A percentile compares a stretch with the other conserved stretches of the same genome.
Conservation (phyloP, 1,139 yeast species). For the Saccharomyces uvarum region DNA sequence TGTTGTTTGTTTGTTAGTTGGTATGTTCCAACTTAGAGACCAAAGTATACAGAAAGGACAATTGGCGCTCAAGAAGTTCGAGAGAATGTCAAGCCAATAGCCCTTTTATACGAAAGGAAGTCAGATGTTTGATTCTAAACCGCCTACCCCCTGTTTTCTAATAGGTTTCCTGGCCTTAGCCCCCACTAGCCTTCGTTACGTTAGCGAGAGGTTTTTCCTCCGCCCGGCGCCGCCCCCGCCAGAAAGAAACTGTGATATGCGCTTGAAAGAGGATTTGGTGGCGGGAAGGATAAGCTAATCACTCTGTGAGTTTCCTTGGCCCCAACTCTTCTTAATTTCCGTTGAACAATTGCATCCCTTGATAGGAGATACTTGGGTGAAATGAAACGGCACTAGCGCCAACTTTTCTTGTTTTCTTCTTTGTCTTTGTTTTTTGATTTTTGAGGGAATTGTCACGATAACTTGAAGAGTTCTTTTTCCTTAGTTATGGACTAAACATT, state of each 20-base stretch:
- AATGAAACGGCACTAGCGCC: not conserved
- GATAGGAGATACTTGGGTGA: not conserved
- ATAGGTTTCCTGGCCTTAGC: not conserved
- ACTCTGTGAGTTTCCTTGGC: not conserved
- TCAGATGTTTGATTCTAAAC: not conserved
- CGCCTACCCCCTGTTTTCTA: not conserved
- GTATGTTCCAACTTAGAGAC: not conserved
- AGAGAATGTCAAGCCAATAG: not conserved
- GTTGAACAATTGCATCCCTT: not conserved
- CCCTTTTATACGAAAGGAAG: not conserved
- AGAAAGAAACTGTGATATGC: not conserved
- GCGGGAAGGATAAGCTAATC: not conserved
- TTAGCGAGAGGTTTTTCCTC: not conserved
- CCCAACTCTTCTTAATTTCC: not conserved
- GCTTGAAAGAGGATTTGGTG: not conserved
- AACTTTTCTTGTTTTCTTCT: not conserved
- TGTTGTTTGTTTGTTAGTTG: conserved; percentile 2
- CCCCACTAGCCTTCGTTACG: not conserved
- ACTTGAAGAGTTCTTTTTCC: too few relatives aligned
- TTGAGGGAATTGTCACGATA: not conserved
- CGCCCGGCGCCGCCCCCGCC: not conserved
- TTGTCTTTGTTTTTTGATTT: not conserved
- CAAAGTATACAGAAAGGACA: not conserved
- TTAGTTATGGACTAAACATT: not conserved
- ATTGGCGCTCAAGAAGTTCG: not conserved